Percentiles rank a stretch among this genome's conserved stretches.
These are phyloP conservation scores for Cercophora scortea DNA, from an alignment of 495 filamentous ascomycete species.

Conservation along the genomic window DNA sequence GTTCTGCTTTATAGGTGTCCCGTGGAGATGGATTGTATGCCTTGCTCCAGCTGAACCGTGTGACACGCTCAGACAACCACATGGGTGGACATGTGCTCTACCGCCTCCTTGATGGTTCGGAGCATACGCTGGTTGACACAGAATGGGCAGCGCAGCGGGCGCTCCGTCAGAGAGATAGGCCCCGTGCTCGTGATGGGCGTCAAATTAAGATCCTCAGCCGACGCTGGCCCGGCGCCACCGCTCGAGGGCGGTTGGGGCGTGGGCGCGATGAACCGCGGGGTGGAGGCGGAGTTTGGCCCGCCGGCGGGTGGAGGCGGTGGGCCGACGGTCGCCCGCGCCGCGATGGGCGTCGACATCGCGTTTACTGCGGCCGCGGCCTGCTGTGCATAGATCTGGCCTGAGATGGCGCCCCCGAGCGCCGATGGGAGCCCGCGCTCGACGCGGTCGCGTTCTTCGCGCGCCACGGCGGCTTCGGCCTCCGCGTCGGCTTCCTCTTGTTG, in stretches of 20 bases:
- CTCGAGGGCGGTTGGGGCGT: neutral
- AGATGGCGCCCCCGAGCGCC: constrained; percentile 14
- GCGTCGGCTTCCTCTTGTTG: constrained; percentile 44
- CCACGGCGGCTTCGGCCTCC: constrained; percentile 36
- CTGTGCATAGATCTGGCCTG: constrained; percentile 24
- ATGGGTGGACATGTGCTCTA: constrained; percentile 52
- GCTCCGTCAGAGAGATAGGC: constrained; percentile 35
- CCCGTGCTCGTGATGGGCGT: constrained; percentile 41
- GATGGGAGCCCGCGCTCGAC: constrained; percentile 34
- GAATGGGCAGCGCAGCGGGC: constrained; percentile 47
- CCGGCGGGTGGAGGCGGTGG: neutral
- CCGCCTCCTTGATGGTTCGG: constrained; percentile 48
- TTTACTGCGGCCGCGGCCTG: constrained; percentile 21
- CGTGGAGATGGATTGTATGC: too few relatives aligned
- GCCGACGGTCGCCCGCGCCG: constrained; percentile 4
- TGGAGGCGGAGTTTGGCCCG: neutral
- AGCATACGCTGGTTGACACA: constrained; percentile 51
- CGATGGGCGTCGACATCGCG: constrained; percentile 15
- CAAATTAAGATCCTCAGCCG: constrained; percentile 33
- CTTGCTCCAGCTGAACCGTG: too few relatives aligned
- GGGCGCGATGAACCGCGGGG: constrained; percentile 15
- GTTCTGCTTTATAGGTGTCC: too few relatives aligned
- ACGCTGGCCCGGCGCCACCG: neutral
- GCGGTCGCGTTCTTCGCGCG: constrained; percentile 36
- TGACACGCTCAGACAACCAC: constrained; percentile 41